Evolutionary conservation across 306 rosid species (phyloP), one percentile per base, ranked within the genome.

Genomic region (Cicer yamashitae): DNA sequence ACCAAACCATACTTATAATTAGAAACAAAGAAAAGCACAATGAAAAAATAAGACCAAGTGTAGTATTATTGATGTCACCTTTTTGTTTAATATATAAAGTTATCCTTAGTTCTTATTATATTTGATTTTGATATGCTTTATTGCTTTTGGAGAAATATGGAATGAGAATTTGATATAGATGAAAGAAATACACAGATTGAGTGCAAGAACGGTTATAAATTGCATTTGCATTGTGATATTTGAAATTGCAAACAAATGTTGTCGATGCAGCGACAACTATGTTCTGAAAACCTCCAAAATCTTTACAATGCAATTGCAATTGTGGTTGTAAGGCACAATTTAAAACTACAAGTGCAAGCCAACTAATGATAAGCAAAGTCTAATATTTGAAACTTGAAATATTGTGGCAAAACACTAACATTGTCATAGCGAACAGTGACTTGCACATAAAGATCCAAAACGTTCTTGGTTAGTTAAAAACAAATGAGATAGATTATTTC

Each of bases 351-450:
- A 70, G 43, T 44, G 54, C 63, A 79, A 34, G 6, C 45, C 54
- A 20, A 75, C 30, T 5, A 37, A 57, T 8, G 12, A 53, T 62
- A 67, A 70, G 70, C 46, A 25, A 71, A 67, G 59, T 46, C 20
- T 11, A 63, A 15, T 57, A 44, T 66, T 61, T 38, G 52, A 66
- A 61, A 67, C 47, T 65, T 61, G 15, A 47, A 64, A 48, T 60
- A 59, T 14, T 58, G 11, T 11, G 67, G 73, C 46, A 75, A 30
- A 69, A 45, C 40, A 60, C 91, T 77, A 13, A 93, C 98, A 93
- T 76, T 77, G 98, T 89, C 71, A 96, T 97, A 7, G 97, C 97
- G 67, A 91, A 0, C 18, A 17, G 18, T 17, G 18, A 17, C 18
- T 17, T 17, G 18, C 18, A 17, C 18, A 17, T 0, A 17, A 17